phyloP scores from a whole-genome alignment of 1,284 basidiomycete species.

The Prillingera fragicola region DNA sequence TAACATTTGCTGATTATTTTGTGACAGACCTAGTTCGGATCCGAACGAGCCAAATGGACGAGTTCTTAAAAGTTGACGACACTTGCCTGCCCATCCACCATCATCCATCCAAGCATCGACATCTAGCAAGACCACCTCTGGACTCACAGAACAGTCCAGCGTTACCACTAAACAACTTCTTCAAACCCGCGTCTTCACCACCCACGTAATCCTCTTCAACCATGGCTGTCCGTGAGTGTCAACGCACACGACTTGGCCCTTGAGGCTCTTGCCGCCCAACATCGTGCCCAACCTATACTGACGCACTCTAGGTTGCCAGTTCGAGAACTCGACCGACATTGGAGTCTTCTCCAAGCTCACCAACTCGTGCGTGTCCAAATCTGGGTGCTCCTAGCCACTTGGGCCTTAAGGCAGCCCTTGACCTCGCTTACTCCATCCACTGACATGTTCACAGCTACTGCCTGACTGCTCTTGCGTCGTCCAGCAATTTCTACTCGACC shows the following conservation, averaged over 20 bases:
- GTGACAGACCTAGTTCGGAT: too few relatives aligned
- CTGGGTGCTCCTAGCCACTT: neutral
- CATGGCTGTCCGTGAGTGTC: slow-evolving; percentile 53
- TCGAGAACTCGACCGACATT: slow-evolving; percentile 95
- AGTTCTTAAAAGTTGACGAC: too few relatives aligned
- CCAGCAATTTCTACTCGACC: slow-evolving; percentile 95
- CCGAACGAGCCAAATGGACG: too few relatives aligned
- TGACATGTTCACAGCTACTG: slow-evolving; percentile 61
- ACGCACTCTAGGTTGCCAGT: slow-evolving; percentile 65
- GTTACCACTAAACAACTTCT: too few relatives aligned
- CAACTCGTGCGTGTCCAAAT: slow-evolving; percentile 56
- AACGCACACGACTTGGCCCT: neutral
- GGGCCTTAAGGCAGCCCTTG: neutral
- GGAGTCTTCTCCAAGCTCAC: slow-evolving; percentile 93
- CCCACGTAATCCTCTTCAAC: slow-evolving; percentile 11
- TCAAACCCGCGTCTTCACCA: too few relatives aligned
- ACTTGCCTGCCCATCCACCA: too few relatives aligned
- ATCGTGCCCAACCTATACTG: neutral
- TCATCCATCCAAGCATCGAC: too few relatives aligned
- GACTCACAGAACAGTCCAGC: too few relatives aligned
- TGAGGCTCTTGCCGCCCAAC: neutral
- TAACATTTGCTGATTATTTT: too few relatives aligned
- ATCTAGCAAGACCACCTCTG: too few relatives aligned
- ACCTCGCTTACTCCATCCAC: neutral
- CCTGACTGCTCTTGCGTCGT: slow-evolving; percentile 84